Evolutionary conservation across 1,139 yeast species (phyloP).

Genomic region (Taiozyma onychis): DNA sequence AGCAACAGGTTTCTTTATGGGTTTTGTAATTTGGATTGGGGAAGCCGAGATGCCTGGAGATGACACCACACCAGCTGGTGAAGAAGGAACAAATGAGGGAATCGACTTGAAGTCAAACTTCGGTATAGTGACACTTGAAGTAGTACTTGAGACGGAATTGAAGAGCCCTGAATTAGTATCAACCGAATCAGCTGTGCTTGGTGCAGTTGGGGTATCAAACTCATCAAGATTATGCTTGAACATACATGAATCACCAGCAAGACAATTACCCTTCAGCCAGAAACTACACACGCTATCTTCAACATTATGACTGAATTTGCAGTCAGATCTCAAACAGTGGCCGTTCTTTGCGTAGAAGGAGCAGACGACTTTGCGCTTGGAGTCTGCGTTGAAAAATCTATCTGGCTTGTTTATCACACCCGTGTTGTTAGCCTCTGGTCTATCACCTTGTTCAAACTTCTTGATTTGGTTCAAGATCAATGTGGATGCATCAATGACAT

Average conservation of each 20-base stretch:
- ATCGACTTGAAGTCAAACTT: conserved; percentile 5
- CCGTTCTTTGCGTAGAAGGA: conserved; percentile 34
- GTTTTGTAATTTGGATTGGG: conserved; percentile 15
- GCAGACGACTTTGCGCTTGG: conserved; percentile 28
- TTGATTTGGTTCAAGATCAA: conserved; percentile 18
- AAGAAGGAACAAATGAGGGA: conserved; percentile 7
- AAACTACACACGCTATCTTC: conserved; percentile 34
- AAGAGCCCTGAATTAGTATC: not conserved
- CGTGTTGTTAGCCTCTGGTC: not conserved
- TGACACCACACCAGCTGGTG: not conserved
- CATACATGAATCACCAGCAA: conserved; percentile 34
- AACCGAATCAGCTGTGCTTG: not conserved
- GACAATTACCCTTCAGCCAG: conserved; percentile 37
- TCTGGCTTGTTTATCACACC: not conserved
- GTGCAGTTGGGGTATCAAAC: not conserved
- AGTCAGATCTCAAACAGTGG: conserved; percentile 36
- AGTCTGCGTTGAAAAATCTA: conserved; percentile 11
- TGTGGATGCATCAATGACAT: conserved; percentile 18
- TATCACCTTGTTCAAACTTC: not conserved
- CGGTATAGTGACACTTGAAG: conserved; percentile 1
- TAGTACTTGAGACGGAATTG: not conserved
- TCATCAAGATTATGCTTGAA: conserved; percentile 29
- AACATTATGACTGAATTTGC: conserved; percentile 38
- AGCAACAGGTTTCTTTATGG: conserved; percentile 24
- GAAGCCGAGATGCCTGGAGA: not conserved